Percentiles rank a stretch among this genome's conserved stretches.
phyloP scores from a whole-genome alignment of 192 early-diverging fungal genomes.

The Coemansia sp. region DNA sequence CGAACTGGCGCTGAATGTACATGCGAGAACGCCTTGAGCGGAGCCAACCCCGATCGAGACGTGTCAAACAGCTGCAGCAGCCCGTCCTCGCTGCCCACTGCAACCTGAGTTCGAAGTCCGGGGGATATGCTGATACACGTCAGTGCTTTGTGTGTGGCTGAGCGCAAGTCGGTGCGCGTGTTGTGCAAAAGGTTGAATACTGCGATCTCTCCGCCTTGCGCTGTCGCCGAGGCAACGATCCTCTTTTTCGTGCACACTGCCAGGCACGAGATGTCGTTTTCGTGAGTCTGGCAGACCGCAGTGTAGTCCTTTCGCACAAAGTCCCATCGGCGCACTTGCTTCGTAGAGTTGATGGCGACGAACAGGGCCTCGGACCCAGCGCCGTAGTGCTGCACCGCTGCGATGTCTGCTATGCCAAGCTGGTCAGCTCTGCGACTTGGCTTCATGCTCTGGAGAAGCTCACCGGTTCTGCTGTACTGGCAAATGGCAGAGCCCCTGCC shows the following conservation, averaged over 20 bases:
- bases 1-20: constrained; percentile 38
- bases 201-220: constrained; percentile 40
- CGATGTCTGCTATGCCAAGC: constrained; percentile 8
- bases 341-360: constrained; percentile 36
- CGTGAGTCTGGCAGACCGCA: constrained; percentile 39
- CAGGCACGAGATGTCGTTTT: constrained; percentile 44
- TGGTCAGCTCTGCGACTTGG: constrained; percentile 6
- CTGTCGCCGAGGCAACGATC: constrained; percentile 37
- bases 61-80: constrained; percentile 49
- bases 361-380: constrained; percentile 24
- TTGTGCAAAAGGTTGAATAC: constrained; percentile 45
- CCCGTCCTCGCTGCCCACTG: constrained; percentile 48
- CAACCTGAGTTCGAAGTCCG: constrained; percentile 22
- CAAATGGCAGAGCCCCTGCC: constrained; percentile 25
- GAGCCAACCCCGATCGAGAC: constrained; percentile 19
- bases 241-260: constrained; percentile 32
- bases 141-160: constrained; percentile 36
- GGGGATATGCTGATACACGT: constrained; percentile 37
- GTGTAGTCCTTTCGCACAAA: constrained; percentile 30
- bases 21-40: constrained; percentile 24
- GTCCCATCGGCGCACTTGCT: constrained; percentile 47
- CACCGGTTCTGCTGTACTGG: constrained; percentile 31
- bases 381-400: constrained; percentile 38
- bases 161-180: constrained; percentile 36
- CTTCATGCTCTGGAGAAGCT: constrained; percentile 26